Conservation (phyloP, 2,329 filamentous ascomycete species). For the Thelonectria rubi region DNA sequence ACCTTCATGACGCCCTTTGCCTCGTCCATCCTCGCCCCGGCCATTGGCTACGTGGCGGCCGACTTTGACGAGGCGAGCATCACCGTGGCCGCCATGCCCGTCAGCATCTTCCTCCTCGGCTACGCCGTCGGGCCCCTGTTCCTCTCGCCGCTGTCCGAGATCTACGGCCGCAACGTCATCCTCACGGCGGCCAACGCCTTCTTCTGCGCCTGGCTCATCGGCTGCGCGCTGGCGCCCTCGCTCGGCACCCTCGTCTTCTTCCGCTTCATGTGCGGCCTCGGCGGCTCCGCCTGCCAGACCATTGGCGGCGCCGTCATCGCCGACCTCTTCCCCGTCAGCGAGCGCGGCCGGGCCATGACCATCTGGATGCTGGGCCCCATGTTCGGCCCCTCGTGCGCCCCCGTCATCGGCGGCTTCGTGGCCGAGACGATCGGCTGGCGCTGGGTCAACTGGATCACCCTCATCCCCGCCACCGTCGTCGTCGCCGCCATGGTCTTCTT, state of each 20-base stretch:
- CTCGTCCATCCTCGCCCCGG: slow-evolving; percentile 67
- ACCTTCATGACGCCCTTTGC: slow-evolving; percentile 73
- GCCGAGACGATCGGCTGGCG: slow-evolving; percentile 60
- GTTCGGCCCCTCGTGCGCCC: slow-evolving; percentile 61
- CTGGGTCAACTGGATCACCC: slow-evolving; percentile 62
- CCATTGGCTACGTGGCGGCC: slow-evolving; percentile 55
- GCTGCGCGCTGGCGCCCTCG: slow-evolving; percentile 67
- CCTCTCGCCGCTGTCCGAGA: slow-evolving; percentile 67
- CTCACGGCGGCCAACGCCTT: slow-evolving; percentile 65
- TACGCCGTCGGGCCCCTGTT: slow-evolving; percentile 67
- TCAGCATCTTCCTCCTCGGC: slow-evolving; percentile 69
- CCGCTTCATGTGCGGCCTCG: slow-evolving; percentile 66
- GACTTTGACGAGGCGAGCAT: slow-evolving; percentile 53
- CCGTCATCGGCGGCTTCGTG: slow-evolving; percentile 60
- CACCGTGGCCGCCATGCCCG: slow-evolving; percentile 59
- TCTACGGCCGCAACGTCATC: slow-evolving; percentile 69
- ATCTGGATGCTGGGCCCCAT: slow-evolving; percentile 67
- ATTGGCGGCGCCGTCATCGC: slow-evolving; percentile 64
- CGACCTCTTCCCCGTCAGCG: slow-evolving; percentile 60
- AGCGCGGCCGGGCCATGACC: slow-evolving; percentile 59
- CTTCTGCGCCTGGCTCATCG: slow-evolving; percentile 71
- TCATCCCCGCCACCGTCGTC: slow-evolving; percentile 52
- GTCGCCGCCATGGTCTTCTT: slow-evolving; percentile 40
- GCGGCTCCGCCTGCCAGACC: slow-evolving; percentile 64
- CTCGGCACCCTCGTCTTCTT: slow-evolving; percentile 66